Evolutionary conservation across 495 filamentous ascomycete genomes (phyloP).

Genomic region (Apodospora peruviana): DNA sequence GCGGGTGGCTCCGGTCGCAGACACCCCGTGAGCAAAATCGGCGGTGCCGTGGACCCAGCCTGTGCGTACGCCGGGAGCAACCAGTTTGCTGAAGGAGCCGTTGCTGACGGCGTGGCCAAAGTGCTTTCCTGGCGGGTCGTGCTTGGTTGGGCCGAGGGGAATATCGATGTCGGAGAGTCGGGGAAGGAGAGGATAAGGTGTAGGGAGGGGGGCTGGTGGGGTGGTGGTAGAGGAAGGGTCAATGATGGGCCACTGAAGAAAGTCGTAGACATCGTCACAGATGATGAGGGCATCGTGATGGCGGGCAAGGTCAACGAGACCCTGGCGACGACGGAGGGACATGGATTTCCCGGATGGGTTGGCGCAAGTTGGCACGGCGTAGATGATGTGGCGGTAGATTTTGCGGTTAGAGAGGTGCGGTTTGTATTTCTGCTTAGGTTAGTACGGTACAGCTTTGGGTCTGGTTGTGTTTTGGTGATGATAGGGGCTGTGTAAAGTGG

Average conservation of each 20-base stretch:
- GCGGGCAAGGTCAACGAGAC: slow-evolving; percentile 63
- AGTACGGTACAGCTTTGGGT: background rate
- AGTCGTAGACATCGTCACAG: slow-evolving; percentile 89
- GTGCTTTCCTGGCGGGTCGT: slow-evolving; percentile 19
- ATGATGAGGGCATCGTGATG: slow-evolving; percentile 71
- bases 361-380: slow-evolving; percentile 73
- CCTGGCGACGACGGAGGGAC: slow-evolving; percentile 53
- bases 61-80: slow-evolving; percentile 70
- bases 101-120: slow-evolving; percentile 79
- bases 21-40: slow-evolving; percentile 60
- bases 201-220: slow-evolving; percentile 2
- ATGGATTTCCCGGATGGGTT: slow-evolving; percentile 78
- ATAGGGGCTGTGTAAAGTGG: no score
- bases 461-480: background rate
- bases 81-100: slow-evolving; percentile 78
- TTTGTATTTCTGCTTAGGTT: slow-evolving; percentile 24
- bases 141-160: slow-evolving; percentile 32
- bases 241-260: slow-evolving; percentile 61
- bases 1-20: slow-evolving; percentile 62
- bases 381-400: slow-evolving; percentile 78
- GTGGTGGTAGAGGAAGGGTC: slow-evolving; percentile 4
- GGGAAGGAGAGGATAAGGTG: slow-evolving; percentile 38
- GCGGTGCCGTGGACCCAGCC: slow-evolving; percentile 76
- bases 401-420: slow-evolving; percentile 41
- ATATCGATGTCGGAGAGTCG: slow-evolving; percentile 74